Conservation (phyloP, 129 eudicot genomes). For the Apium graveolens region DNA sequence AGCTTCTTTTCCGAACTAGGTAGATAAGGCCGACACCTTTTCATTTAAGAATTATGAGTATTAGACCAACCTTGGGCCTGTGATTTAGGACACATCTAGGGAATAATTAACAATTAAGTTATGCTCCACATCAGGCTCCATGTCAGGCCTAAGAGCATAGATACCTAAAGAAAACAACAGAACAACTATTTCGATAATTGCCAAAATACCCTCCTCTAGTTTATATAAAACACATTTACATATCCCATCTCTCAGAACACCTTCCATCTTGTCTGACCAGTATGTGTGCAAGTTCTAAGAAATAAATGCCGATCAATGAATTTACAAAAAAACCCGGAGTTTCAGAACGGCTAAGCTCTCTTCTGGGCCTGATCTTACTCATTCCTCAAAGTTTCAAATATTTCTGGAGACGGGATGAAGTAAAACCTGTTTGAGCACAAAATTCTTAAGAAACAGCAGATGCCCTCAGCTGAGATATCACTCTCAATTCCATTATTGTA, state of each 20-base stretch:
- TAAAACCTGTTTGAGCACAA: background rate
- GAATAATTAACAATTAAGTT: no score
- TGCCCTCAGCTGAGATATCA: background rate
- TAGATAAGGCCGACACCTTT: no score
- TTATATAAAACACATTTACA: background rate
- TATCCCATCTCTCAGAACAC: background rate
- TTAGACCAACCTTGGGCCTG: background rate
- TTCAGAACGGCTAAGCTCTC: background rate
- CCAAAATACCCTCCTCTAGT: background rate
- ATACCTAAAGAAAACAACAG: background rate
- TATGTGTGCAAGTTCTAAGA: no score
- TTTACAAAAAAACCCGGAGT: no score
- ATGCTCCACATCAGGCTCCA: background rate
- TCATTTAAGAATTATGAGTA: no score
- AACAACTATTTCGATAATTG: background rate
- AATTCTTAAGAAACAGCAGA: no score
- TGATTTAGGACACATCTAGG: no score
- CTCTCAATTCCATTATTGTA: background rate
- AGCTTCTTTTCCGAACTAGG: no score
- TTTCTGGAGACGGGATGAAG: background rate
- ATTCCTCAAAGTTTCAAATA: background rate
- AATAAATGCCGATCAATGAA: background rate
- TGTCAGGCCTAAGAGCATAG: background rate
- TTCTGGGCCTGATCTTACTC: background rate
- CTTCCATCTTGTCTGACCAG: background rate